Evolutionary conservation across 1,139 yeast species (phyloP).

Genomic region (Yamadazyma sp.): DNA sequence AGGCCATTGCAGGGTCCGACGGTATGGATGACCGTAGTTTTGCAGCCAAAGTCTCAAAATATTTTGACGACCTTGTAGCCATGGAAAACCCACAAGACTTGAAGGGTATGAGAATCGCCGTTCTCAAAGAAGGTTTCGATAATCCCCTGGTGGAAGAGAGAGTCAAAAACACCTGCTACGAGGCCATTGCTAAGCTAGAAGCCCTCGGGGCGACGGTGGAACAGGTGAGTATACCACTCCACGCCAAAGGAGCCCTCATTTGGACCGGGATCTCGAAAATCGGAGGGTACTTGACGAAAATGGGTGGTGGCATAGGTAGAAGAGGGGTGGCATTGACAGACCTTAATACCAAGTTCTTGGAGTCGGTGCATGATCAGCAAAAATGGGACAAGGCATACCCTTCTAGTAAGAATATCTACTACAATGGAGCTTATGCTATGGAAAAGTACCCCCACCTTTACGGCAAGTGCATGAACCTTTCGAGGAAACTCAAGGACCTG

Average conservation of each 20-base stretch:
- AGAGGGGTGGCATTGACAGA: slow-evolving; percentile 9
- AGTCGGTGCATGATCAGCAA: slow-evolving; percentile 8
- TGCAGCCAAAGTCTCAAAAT: slow-evolving; percentile 13
- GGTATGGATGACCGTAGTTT: slow-evolving; percentile 29
- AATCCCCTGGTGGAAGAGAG: slow-evolving; percentile 27
- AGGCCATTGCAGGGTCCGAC: slow-evolving; percentile 34
- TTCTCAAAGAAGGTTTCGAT: slow-evolving; percentile 32
- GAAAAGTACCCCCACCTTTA: slow-evolving; percentile 14
- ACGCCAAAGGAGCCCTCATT: slow-evolving; percentile 31
- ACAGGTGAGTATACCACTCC: slow-evolving; percentile 32
- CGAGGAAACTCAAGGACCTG: slow-evolving; percentile 11
- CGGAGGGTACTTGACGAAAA: slow-evolving; percentile 20
- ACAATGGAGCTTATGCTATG: slow-evolving; percentile 13
- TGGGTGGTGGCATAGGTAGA: slow-evolving; percentile 21
- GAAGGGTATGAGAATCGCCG: slow-evolving; percentile 47
- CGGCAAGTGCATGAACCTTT: slow-evolving; percentile 15
- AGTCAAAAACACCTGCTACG: slow-evolving; percentile 22
- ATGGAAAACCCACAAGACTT: slow-evolving; percentile 30
- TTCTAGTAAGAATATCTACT: slow-evolving; percentile 8
- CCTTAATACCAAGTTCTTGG: slow-evolving; percentile 7
- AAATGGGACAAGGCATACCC: slow-evolving; percentile 8
- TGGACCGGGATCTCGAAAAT: slow-evolving; percentile 26
- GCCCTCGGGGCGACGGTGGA: slow-evolving; percentile 44
- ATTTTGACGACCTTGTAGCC: slow-evolving; percentile 39
- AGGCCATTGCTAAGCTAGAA: slow-evolving; percentile 42